Conservation (phyloP, 1,284 basidiomycete genomes). For the Naganishia albida region DNA sequence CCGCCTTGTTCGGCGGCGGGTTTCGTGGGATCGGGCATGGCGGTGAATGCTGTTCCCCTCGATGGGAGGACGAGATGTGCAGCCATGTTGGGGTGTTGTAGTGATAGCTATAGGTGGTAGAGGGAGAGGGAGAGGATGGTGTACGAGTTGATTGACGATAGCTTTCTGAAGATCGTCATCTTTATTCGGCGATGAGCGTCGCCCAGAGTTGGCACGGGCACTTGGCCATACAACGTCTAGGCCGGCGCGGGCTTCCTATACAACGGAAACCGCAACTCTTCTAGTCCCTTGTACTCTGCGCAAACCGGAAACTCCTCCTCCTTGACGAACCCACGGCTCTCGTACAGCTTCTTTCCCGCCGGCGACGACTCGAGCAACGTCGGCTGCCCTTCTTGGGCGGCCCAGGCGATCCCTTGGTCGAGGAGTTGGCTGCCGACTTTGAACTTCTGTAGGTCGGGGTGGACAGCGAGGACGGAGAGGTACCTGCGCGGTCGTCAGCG, state of each 20-base stretch:
- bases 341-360: slow-evolving; percentile 19
- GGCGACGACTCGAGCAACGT: slow-evolving; percentile 12
- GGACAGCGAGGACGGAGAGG: slow-evolving; percentile 24
- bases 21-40: slow-evolving; percentile 12
- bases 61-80: slow-evolving; percentile 16
- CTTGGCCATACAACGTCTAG: neutral
- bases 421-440: slow-evolving; percentile 22
- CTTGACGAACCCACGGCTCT: slow-evolving; percentile 21
- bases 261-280: slow-evolving; percentile 15
- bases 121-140: neutral
- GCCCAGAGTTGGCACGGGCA: neutral
- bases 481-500: slow-evolving; percentile 11
- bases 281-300: slow-evolving; percentile 4
- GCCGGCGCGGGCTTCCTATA: slow-evolving; percentile 5
- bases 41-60: slow-evolving; percentile 13
- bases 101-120: neutral
- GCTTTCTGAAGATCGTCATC: slow-evolving; percentile 1
- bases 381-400: neutral
- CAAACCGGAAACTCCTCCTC: slow-evolving; percentile 15
- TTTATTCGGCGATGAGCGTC: neutral
- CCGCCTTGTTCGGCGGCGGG: neutral
- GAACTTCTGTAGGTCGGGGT: slow-evolving; percentile 21
- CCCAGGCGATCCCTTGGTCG: slow-evolving; percentile 19
- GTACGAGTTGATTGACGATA: neutral
- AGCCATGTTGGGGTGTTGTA: neutral